phyloP scores from a whole-genome alignment of 2,329 filamentous ascomycete species.

The Coleophoma eucalyptorum region DNA sequence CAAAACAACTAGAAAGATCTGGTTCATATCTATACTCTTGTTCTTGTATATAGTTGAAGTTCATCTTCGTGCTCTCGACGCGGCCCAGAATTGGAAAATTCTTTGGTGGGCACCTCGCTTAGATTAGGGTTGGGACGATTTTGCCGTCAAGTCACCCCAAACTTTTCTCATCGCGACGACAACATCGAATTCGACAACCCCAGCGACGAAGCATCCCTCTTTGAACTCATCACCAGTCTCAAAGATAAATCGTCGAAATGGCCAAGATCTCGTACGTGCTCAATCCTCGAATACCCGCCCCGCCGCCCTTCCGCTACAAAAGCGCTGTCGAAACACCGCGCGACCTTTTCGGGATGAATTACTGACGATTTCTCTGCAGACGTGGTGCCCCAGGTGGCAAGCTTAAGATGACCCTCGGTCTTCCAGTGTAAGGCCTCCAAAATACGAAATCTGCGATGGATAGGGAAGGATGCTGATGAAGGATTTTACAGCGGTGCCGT shows the following conservation, averaged over 20 bases:
- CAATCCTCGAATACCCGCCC: constrained; percentile 8
- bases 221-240: constrained; percentile 18
- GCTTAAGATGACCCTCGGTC: constrained; percentile 99
- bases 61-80: not conserved
- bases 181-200: constrained; percentile 9
- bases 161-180: constrained; percentile 12
- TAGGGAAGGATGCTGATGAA: constrained; percentile 3
- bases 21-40: too few relatives aligned
- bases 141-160: constrained; percentile 4
- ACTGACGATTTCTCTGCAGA: constrained; percentile 33
- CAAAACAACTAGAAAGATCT: too few relatives aligned
- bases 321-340: too few relatives aligned
- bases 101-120: constrained; percentile 14
- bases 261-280: constrained; percentile 59
- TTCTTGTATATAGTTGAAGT: too few relatives aligned
- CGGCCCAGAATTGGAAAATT: not conserved
- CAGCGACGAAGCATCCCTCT: constrained; percentile 21
- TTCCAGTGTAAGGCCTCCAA: constrained; percentile 82
- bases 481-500: constrained; percentile 74
- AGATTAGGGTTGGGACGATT: constrained; percentile 22
- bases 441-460: constrained; percentile 4
- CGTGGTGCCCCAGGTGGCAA: constrained; percentile 98
- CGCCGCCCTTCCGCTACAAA: too few relatives aligned
- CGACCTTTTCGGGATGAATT: too few relatives aligned
- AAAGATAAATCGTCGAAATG: constrained; percentile 46